Percentiles rank a stretch among this genome's conserved stretches.
These are phyloP conservation scores for Bertia moriformis DNA, from an alignment of 2,329 filamentous ascomycete species.

Conservation along the genomic window DNA sequence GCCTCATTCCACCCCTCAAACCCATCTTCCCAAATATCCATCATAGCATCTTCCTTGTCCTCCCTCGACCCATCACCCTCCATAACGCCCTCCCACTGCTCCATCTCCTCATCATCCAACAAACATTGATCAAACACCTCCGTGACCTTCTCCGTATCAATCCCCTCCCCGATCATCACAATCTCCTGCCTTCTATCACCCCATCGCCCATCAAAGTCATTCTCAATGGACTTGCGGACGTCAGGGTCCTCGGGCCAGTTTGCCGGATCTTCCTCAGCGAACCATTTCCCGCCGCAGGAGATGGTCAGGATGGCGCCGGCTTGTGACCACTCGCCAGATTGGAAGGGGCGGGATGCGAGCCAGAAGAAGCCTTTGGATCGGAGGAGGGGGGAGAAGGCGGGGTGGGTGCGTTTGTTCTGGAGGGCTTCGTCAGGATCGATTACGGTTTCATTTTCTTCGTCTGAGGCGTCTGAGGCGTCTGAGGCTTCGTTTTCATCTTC, in stretches of 20 bases:
- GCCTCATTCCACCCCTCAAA: constrained; percentile 38
- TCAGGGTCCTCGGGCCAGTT: constrained; percentile 33
- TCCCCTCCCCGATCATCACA: constrained; percentile 57
- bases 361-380: constrained; percentile 50
- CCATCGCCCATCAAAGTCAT: constrained; percentile 38
- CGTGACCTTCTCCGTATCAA: constrained; percentile 36
- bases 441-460: constrained; percentile 7
- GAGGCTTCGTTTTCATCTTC: constrained; percentile 10
- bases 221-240: constrained; percentile 13
- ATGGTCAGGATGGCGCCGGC: constrained; percentile 51
- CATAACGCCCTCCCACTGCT: constrained; percentile 38
- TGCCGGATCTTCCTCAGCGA: constrained; percentile 37
- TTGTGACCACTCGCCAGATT: constrained; percentile 46
- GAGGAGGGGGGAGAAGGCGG: constrained; percentile 37
- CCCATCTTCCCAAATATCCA: constrained; percentile 39
- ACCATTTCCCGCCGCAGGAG: constrained; percentile 38
- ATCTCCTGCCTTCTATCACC: constrained; percentile 59
- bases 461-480: constrained; percentile 9
- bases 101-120: constrained; percentile 42
- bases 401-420: constrained; percentile 36
- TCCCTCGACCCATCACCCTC: constrained; percentile 18
- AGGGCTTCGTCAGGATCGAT: constrained; percentile 27
- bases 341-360: constrained; percentile 40
- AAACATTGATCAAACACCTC: constrained; percentile 43
- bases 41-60: constrained; percentile 28